These are phyloP conservation scores for Volvox africanus DNA, from an alignment of 139 green algal genomes.

Conservation along the genomic window DNA sequence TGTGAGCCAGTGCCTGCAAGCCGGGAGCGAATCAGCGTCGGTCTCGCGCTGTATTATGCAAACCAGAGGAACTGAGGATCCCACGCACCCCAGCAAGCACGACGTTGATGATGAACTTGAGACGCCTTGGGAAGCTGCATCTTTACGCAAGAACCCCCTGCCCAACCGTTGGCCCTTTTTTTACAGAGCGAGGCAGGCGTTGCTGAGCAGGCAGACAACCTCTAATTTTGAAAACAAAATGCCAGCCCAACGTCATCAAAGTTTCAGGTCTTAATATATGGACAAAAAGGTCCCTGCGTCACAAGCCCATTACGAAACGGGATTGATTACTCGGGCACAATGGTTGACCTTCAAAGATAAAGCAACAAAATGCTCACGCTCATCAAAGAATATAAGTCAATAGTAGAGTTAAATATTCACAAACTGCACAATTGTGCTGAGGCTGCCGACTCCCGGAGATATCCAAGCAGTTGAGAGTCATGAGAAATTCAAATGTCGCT, in stretches of 20 bases:
- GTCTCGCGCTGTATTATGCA: not conserved
- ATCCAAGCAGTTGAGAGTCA: no score
- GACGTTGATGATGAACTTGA: constrained; percentile 16
- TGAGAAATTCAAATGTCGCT: constrained; percentile 57
- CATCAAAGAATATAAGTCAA: not conserved
- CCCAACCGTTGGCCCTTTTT: not conserved
- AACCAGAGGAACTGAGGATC: not conserved
- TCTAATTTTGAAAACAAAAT: not conserved
- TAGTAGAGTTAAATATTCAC: not conserved
- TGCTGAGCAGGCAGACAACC: not conserved
- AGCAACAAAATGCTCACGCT: not conserved
- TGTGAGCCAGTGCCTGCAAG: not conserved
- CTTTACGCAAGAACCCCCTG: not conserved
- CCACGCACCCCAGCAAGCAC: not conserved
- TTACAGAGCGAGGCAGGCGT: not conserved
- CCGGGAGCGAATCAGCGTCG: not conserved
- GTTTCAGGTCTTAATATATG: not conserved
- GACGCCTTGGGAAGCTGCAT: constrained; percentile 16
- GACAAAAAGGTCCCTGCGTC: not conserved
- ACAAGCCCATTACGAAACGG: not conserved
- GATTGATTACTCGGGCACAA: not conserved
- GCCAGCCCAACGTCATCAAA: not conserved
- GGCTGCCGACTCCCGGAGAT: no score
- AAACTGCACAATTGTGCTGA: not conserved
- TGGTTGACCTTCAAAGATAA: no score